Evolutionary conservation across 2,329 filamentous ascomycete genomes (phyloP).

Genomic region (Claviceps quebecensis): DNA sequence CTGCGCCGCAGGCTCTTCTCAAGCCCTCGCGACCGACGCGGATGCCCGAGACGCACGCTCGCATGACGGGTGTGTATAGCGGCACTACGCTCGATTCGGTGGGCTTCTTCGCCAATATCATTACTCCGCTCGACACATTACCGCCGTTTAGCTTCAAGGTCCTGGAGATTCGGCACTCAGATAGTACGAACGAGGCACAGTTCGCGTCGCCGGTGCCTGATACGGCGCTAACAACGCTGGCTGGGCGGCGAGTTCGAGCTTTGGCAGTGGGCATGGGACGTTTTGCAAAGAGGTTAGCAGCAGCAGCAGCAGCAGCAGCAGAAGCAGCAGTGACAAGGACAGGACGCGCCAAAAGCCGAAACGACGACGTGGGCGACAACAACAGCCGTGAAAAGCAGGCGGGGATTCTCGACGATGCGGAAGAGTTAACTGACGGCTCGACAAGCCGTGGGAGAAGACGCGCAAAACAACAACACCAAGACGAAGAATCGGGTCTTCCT

Average conservation of each 20-base stretch:
- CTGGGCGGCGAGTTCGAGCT: neutral
- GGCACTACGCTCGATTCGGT: constrained; percentile 40
- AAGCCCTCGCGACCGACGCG: constrained; percentile 39
- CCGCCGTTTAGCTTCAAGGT: constrained; percentile 34
- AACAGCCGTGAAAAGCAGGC: neutral
- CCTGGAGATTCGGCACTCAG: constrained; percentile 32
- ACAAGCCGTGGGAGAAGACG: neutral
- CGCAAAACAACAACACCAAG: neutral
- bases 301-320: neutral
- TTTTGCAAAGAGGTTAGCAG: neutral
- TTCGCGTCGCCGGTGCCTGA: too few relatives aligned
- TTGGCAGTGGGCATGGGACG: neutral
- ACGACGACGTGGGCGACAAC: neutral
- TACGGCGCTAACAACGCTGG: too few relatives aligned
- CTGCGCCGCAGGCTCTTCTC: constrained; percentile 48
- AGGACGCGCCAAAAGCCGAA: neutral
- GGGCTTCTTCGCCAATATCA: constrained; percentile 48
- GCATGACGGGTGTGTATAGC: constrained; percentile 44
- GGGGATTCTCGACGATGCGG: neutral
- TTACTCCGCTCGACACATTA: constrained; percentile 39
- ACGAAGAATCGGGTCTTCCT: constrained; percentile 1
- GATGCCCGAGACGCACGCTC: constrained; percentile 39
- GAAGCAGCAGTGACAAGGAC: neutral
- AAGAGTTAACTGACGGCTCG: neutral
- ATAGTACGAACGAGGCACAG: constrained; percentile 6